Evolutionary conservation across 805 yeast genomes (phyloP).

Genomic region (Danielozyma ontarioensis): DNA sequence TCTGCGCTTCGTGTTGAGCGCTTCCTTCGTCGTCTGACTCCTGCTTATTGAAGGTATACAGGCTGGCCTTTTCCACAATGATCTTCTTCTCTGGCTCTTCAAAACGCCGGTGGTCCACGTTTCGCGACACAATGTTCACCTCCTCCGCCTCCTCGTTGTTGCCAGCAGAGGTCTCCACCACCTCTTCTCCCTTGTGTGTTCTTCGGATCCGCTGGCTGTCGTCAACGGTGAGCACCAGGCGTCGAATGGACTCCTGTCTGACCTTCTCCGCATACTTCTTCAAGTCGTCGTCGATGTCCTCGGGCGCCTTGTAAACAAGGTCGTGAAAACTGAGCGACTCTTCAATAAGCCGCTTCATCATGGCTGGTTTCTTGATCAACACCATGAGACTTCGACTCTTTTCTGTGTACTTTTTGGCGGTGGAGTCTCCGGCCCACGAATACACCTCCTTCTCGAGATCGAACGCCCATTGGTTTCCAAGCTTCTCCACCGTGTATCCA

Average conservation of each 20-base stretch:
- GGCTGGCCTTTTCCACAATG: not conserved
- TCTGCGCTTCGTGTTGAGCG: constrained; percentile 2
- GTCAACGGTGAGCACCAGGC: constrained; percentile 59
- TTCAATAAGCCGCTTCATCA: constrained; percentile 53
- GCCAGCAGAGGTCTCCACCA: constrained; percentile 45
- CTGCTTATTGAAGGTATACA: constrained; percentile 3
- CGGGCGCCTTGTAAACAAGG: constrained; percentile 61
- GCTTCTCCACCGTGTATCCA: constrained; percentile 19
- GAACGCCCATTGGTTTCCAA: constrained; percentile 43
- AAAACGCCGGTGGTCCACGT: constrained; percentile 35
- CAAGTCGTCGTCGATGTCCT: constrained; percentile 77
- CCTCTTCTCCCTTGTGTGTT: constrained; percentile 85
- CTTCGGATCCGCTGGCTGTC: constrained; percentile 61
- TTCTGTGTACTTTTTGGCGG: constrained; percentile 50
- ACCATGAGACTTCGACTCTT: constrained; percentile 63
- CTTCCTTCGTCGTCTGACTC: constrained; percentile 20
- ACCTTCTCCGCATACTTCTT: constrained; percentile 67
- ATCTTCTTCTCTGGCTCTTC: constrained; percentile 11
- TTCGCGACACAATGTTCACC: constrained; percentile 21
- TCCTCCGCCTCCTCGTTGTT: constrained; percentile 20
- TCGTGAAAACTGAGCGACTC: constrained; percentile 50
- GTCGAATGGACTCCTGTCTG: constrained; percentile 60
- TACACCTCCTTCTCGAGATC: constrained; percentile 49
- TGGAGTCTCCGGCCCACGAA: constrained; percentile 23
- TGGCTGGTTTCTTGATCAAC: constrained; percentile 54